Percentiles rank a stretch among this genome's conserved stretches.
phyloP scores from a whole-genome alignment of 768 basidiomycete species.

The Exsudoporus frostii region DNA sequence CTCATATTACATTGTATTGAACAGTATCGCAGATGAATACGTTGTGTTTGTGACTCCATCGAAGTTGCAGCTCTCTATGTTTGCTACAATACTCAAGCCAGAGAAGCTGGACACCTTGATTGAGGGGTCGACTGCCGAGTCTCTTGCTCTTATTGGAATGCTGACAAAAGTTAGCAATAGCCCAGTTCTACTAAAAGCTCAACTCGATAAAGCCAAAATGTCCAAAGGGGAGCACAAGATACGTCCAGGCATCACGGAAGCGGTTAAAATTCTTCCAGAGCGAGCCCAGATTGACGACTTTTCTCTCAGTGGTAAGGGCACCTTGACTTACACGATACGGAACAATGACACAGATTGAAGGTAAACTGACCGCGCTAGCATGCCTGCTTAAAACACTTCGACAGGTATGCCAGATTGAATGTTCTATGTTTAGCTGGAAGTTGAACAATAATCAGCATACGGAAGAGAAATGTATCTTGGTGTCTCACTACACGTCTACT shows the following conservation, averaged over 20 bases:
- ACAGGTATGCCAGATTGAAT: conserved; percentile 39
- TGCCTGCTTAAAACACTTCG: conserved; percentile 59
- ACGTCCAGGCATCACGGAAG: conserved; percentile 54
- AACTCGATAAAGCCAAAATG: conserved; percentile 56
- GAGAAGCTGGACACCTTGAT: conserved; percentile 67
- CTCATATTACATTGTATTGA: neutral
- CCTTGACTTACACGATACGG: neutral
- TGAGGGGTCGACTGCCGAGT: conserved; percentile 69
- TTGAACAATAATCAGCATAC: conserved; percentile 47
- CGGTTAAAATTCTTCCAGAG: conserved; percentile 59
- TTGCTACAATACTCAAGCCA: conserved; percentile 69
- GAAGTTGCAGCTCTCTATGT: conserved; percentile 74
- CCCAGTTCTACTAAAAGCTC: conserved; percentile 82
- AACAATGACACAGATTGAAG: conserved; percentile 37
- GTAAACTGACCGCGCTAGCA: conserved; percentile 69
- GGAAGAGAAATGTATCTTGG: conserved; percentile 91
- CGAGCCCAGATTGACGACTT: conserved; percentile 65
- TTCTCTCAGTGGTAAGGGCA: conserved; percentile 66
- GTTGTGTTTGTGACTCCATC: conserved; percentile 96
- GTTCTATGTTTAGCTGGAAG: neutral
- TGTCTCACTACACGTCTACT: conserved; percentile 96
- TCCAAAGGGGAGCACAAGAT: conserved; percentile 42
- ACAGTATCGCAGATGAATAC: conserved; percentile 73
- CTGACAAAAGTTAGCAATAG: conserved; percentile 93
- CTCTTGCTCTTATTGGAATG: conserved; percentile 73